Evolutionary conservation across 257 asterid genomes (phyloP).

Genomic region (Cynanchum wilfordii): DNA sequence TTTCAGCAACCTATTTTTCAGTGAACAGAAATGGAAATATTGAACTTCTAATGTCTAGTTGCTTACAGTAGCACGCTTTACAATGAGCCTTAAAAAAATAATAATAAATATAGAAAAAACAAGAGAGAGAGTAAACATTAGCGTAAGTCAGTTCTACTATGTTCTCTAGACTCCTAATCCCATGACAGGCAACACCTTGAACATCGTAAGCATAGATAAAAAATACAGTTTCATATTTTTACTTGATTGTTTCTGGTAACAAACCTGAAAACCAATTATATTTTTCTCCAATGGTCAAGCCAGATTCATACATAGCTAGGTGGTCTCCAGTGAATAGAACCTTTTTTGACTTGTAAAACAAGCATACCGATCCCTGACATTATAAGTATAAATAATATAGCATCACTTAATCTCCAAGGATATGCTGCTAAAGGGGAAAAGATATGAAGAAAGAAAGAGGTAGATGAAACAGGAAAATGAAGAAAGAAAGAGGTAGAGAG

Average conservation of each 20-base stretch:
- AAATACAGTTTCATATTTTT: background rate
- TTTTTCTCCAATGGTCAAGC: slow-evolving; percentile 39
- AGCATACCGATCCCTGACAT: slow-evolving; percentile 64
- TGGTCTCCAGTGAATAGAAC: slow-evolving; percentile 72
- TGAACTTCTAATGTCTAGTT: background rate
- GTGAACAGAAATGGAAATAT: background rate
- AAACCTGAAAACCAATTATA: slow-evolving; percentile 51
- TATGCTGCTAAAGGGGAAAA: too few species aligned
- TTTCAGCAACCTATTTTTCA: background rate
- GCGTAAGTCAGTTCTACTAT: too few species aligned
- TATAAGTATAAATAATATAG: slow-evolving; percentile 1
- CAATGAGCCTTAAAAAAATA: background rate
- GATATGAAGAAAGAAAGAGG: background rate
- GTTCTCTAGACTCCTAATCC: too few species aligned
- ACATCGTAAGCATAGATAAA: background rate
- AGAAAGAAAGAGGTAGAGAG: background rate
- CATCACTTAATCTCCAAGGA: background rate
- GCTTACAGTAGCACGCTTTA: background rate
- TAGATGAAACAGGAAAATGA: background rate
- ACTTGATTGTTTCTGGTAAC: slow-evolving; percentile 19
- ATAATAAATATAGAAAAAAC: background rate
- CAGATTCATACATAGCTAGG: slow-evolving; percentile 44
- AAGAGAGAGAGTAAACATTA: too few species aligned
- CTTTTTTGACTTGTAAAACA: slow-evolving; percentile 46
- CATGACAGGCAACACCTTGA: background rate